phyloP scores from a whole-genome alignment of 1,284 basidiomycete species.

The Microbotryum scabiosae region DNA sequence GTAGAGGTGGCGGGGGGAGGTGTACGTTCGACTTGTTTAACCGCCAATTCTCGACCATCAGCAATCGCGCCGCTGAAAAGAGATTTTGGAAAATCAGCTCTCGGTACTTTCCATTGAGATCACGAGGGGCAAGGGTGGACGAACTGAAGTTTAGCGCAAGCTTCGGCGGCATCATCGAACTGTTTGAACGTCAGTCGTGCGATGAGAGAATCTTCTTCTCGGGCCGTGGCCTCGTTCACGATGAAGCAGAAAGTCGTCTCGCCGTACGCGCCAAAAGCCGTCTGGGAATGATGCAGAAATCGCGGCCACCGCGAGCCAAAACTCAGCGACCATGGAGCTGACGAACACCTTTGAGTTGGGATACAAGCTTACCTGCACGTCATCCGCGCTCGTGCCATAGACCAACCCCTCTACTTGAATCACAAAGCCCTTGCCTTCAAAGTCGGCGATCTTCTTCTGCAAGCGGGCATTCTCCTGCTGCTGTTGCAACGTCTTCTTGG shows the following conservation, averaged over 20 bases:
- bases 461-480: background rate
- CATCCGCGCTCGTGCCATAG: constrained; percentile 28
- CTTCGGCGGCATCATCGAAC: constrained; percentile 15
- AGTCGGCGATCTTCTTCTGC: constrained; percentile 5
- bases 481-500: background rate
- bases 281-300: constrained; percentile 5
- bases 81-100: background rate
- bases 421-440: constrained; percentile 21
- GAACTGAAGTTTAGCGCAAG: constrained; percentile 26
- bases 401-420: constrained; percentile 30
- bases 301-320: background rate
- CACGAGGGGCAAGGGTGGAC: background rate
- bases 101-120: no score
- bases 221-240: constrained; percentile 7
- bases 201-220: constrained; percentile 8
- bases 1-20: constrained; percentile 10
- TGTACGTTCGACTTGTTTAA: constrained; percentile 11
- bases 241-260: constrained; percentile 25
- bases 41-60: constrained; percentile 24
- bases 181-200: constrained; percentile 25
- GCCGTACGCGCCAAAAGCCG: constrained; percentile 30
- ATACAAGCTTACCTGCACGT: constrained; percentile 30
- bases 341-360: no score
- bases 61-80: constrained; percentile 27
- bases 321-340: background rate